Base-by-base conservation (phyloP, 306 rosid genomes). In the Rubus idaeus region DNA sequence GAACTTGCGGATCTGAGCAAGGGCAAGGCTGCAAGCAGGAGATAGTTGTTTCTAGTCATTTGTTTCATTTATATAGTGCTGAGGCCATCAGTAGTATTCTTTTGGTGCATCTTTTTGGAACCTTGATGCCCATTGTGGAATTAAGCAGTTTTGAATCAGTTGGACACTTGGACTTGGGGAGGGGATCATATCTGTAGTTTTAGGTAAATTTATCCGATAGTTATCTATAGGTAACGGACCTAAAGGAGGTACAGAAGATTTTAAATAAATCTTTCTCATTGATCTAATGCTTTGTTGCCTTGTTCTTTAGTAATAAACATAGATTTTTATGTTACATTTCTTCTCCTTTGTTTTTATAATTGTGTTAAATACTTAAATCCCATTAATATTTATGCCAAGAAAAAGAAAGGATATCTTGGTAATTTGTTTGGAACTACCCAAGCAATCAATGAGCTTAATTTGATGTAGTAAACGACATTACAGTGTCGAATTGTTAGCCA, bases 1-100 rank as follows among this genome's bases (percentile, higher is more conserved):
- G 97, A 95, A 82, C 98, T 95, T 49, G 90, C 98, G 3, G 90
- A 87, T 81, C 83, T 95, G 75, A 95, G 97, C 91, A 95, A 92
- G 86, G 98, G 94, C 78, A 95, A 92, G 86, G 75, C 91, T 72
- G 85, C 89, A 63, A 83, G 86, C 77, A 70, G 88, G 44, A 88
- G 89, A 79, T 88, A 81, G 75, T 35, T 62, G 68, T n/a, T 26
- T 47, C 53, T 21, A 56, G 58, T 63, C 18, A 16, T 70, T 46
- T 70, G 77, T 62, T 61, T 30, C 56, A 61, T 52, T 52, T 21
- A 30, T 71, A 52, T 46, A 45, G 70, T 21, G 47, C 8, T 7
- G 69, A 41, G 42, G 67, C 55, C 23, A 9, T 73, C 46, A 21
- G 13, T 78, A 65, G 30, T 46, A 9, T 65, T 51, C 62, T 30